Evolutionary conservation across 805 yeast genomes (phyloP), one percentile per base, ranked within the genome.

Genomic region (Saturnispora besseyi): DNA sequence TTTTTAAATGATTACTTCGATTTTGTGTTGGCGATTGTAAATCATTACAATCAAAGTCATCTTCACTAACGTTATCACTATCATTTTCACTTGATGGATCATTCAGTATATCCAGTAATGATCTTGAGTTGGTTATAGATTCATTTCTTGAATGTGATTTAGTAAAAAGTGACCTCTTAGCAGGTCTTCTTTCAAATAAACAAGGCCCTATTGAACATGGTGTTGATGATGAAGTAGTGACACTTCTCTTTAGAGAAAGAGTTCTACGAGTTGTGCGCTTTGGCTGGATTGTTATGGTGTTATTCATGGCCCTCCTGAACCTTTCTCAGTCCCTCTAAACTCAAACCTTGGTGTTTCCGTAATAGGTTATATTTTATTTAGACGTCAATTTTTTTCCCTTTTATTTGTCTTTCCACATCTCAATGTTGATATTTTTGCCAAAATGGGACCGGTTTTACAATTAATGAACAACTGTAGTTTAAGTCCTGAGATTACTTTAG

Each of bases 21-120:
- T 47, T 41, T 29, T 47, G 50, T 13, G 50, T 41, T 13, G 50
- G 50, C 8, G 50, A 47, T 33, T 32, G 45, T 18, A 47, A 30
- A 28, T 41, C 18, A 36, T 36, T 36, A 18, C 18, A 10, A 12
- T 36, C 33, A 21, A 38, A 38, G 5, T 26, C 45, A 13, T 30
- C 45, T 5, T 31, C 48, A n/a, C 22, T 29, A 13, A 28, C 43
- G 13, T 22, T 28, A 13, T 37, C 48, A 30, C 30, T 38, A 15
- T 40, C 40, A 11, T 33, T n/a, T 10, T 18, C 43, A 22, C 42
- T 26, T 5, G 28, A 24, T 21, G 30, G 11, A 38, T 38, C 30
- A 38, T 24, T 38, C 13, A 45, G 30, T 37, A 41, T 12, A 22
- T 41, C 43, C 5, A 41, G 12, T 15, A 41, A 24, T 13, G 50